Percentiles rank a stretch among this genome's conserved stretches.
These are phyloP conservation scores for Schoenoplectus tabernaemontani DNA, from an alignment of 202 grass and related monocot species.

Conservation along the genomic window DNA sequence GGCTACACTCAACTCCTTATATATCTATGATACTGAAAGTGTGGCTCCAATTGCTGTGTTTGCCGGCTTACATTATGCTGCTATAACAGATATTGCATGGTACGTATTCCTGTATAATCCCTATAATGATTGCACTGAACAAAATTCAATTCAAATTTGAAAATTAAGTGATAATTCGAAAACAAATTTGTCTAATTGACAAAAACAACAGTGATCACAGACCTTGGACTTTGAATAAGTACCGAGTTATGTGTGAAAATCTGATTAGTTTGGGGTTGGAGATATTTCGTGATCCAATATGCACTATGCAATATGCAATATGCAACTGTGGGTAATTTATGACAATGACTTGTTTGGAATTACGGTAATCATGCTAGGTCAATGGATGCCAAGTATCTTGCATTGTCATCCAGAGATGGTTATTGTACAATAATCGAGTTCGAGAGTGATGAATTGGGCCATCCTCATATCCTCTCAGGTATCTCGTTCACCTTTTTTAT, in stretches of 20 bases:
- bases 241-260: not conserved
- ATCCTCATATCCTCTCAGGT: conserved; percentile 46
- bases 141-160: not conserved
- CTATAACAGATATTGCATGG: conserved; percentile 96
- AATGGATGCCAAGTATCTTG: conserved; percentile 74
- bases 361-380: conserved; percentile 42
- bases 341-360: not conserved
- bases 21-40: conserved; percentile 93
- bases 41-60: conserved; percentile 59
- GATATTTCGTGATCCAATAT: not conserved
- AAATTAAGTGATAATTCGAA: not conserved
- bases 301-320: not conserved
- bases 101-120: conserved; percentile 28
- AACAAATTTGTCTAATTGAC: not conserved
- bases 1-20: conserved; percentile 80
- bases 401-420: conserved; percentile 77
- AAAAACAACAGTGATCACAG: not conserved
- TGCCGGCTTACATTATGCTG: conserved; percentile 96
- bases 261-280: not conserved
- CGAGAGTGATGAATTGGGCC: conserved; percentile 65
- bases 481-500: conserved; percentile 14
- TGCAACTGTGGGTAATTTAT: not conserved
- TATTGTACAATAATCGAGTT: conserved; percentile 97
- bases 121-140: not conserved
- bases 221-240: not conserved